Percentiles rank a stretch among this genome's conserved stretches.
Conservation (phyloP, 1,284 basidiomycete genomes). For the Cryptococcus sp. region DNA sequence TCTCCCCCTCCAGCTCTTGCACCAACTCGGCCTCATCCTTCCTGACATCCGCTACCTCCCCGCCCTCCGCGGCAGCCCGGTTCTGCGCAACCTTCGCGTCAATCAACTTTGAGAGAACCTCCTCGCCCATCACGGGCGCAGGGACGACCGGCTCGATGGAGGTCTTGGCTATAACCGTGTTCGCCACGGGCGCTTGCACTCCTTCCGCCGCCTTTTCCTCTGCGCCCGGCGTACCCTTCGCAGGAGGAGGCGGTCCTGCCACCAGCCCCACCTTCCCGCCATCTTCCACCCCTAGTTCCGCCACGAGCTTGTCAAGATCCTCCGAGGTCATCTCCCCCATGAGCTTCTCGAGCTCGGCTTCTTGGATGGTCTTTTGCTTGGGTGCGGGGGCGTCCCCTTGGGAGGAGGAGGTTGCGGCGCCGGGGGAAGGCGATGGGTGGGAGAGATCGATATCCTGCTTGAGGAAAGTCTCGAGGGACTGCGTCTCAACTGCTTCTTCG, state of each 20-base stretch:
- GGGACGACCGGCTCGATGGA: not conserved
- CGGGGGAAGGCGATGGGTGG: not conserved
- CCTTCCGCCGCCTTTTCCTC: not conserved
- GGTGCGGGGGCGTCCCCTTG: not conserved
- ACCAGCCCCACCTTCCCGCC: conserved; percentile 9
- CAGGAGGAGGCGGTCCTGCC: not conserved
- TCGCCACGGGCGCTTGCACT: not conserved
- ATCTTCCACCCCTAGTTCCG: conserved; percentile 30
- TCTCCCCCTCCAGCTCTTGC: not conserved
- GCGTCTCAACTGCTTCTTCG: conserved; percentile 45
- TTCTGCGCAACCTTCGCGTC: not conserved
- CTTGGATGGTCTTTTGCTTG: conserved; percentile 30
- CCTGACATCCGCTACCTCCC: conserved; percentile 1
- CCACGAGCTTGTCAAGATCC: conserved; percentile 42
- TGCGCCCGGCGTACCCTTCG: not conserved
- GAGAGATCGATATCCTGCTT: conserved; percentile 40
- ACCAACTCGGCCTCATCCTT: not conserved
- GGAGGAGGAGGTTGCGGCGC: not conserved
- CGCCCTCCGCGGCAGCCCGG: no score
- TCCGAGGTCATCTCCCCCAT: conserved; percentile 44
- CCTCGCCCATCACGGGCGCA: not conserved
- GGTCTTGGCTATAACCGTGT: not conserved
- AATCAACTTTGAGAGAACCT: not conserved
- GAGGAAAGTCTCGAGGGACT: conserved; percentile 37
- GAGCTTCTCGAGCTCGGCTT: conserved; percentile 44